These are phyloP conservation scores for Ceratopteris richardii DNA, from an alignment of 75 land plant genomes.

Conservation along the genomic window DNA sequence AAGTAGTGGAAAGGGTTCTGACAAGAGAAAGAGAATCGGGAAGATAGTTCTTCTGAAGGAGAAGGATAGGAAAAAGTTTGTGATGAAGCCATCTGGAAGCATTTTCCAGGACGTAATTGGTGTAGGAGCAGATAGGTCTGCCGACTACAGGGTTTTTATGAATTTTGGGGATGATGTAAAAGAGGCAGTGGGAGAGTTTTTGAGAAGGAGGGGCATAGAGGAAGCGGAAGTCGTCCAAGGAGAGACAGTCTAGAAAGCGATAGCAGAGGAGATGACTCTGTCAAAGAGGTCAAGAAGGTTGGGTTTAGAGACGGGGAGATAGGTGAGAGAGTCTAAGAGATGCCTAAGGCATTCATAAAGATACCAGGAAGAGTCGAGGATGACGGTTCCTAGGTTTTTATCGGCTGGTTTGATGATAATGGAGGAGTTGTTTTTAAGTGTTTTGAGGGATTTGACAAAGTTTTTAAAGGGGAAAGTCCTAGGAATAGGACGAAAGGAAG, in stretches of 20 bases:
- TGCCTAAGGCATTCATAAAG: background rate
- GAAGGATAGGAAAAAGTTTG: constrained; percentile 3
- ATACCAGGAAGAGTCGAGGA: no score
- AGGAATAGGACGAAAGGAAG: background rate
- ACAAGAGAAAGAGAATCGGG: constrained; percentile 5
- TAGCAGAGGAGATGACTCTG: background rate
- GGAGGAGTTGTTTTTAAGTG: no score
- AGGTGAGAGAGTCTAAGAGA: background rate
- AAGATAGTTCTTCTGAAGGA: background rate
- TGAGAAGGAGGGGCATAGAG: background rate
- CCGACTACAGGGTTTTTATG: constrained; percentile 2
- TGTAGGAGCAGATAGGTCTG: constrained; percentile 10
- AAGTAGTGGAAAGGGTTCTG: no score
- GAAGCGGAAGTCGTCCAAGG: background rate
- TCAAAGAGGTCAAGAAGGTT: background rate
- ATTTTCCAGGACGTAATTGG: constrained; percentile 3
- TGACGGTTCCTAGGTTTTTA: no score
- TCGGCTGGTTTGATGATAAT: no score
- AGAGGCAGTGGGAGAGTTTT: background rate
- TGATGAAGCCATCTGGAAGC: no score
- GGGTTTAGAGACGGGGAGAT: background rate
- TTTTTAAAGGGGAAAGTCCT: no score
- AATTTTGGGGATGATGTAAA: background rate
- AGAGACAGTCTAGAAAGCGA: background rate
- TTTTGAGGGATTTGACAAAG: no score